A percentile compares a stretch with the other conserved stretches of the same genome.
phyloP scores from a whole-genome alignment of 2,329 filamentous ascomycete species.

The Acephala macrosclerotiorum region DNA sequence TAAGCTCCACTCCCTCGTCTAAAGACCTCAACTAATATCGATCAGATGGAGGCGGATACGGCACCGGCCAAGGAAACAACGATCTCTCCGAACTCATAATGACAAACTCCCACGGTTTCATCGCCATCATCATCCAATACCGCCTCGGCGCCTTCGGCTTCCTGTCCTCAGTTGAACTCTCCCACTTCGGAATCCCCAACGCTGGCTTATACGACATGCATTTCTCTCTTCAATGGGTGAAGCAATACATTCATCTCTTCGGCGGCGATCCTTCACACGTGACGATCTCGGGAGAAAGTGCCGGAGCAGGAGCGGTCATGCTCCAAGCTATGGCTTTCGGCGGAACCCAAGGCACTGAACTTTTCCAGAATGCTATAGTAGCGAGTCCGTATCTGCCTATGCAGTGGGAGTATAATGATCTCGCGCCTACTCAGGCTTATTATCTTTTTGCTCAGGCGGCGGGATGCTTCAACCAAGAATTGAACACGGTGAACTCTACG shows the following conservation, averaged over 20 bases:
- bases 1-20: slow-evolving; percentile 16
- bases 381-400: slow-evolving; percentile 59
- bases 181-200: slow-evolving; percentile 49
- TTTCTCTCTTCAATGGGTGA: slow-evolving; percentile 60
- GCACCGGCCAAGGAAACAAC: slow-evolving; percentile 39
- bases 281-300: slow-evolving; percentile 62
- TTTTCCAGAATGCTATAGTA: slow-evolving; percentile 37
- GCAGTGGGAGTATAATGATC: slow-evolving; percentile 57
- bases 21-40: slow-evolving; percentile 39
- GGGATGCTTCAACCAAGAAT: slow-evolving; percentile 45
- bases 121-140: slow-evolving; percentile 49
- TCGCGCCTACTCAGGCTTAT: slow-evolving; percentile 52
- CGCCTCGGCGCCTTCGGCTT: slow-evolving; percentile 41
- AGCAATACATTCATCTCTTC: slow-evolving; percentile 58
- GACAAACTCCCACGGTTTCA: slow-evolving; percentile 55
- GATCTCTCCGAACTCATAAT: slow-evolving; percentile 51
- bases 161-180: slow-evolving; percentile 45
- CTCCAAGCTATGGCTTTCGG: slow-evolving; percentile 48
- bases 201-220: slow-evolving; percentile 61
- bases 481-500: slow-evolving; percentile 45
- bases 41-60: slow-evolving; percentile 48
- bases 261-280: slow-evolving; percentile 60
- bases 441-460: slow-evolving; percentile 50
- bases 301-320: slow-evolving; percentile 59
- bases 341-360: slow-evolving; percentile 30